These are phyloP conservation scores for Nakataea oryzae DNA, from an alignment of 2,329 filamentous ascomycete species.

Conservation along the genomic window DNA sequence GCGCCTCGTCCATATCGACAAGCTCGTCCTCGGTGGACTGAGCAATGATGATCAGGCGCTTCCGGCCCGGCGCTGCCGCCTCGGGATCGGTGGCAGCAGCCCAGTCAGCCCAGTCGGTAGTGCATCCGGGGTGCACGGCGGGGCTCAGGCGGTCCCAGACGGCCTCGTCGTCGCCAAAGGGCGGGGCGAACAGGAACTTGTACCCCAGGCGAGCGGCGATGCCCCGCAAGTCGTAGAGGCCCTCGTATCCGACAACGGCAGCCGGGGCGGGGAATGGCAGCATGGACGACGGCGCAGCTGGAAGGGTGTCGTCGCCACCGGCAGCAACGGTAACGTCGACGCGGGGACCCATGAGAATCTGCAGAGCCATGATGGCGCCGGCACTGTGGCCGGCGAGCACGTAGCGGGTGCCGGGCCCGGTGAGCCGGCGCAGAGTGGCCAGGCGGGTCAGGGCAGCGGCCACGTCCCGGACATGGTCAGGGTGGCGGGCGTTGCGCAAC, in stretches of 20 bases:
- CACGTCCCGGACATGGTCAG: constrained; percentile 51
- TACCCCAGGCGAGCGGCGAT: constrained; percentile 43
- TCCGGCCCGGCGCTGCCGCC: neutral
- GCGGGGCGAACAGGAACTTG: constrained; percentile 38
- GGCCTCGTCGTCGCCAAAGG: constrained; percentile 44
- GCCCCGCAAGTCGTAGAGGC: constrained; percentile 55
- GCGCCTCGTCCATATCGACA: constrained; percentile 47
- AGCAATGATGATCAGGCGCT: constrained; percentile 27
- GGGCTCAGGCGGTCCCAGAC: constrained; percentile 49
- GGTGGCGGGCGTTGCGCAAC: constrained; percentile 39
- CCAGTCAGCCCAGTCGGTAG: neutral
- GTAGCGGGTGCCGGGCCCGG: constrained; percentile 22
- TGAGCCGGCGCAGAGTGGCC: constrained; percentile 21
- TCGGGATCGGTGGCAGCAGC: neutral
- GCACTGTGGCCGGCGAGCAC: constrained; percentile 53
- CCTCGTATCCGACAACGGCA: constrained; percentile 50
- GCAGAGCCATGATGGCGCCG: constrained; percentile 53
- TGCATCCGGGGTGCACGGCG: constrained; percentile 21
- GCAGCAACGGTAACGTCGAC: neutral
- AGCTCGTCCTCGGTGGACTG: constrained; percentile 37
- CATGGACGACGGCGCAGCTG: neutral
- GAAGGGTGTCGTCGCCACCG: neutral
- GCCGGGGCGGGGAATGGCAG: constrained; percentile 23
- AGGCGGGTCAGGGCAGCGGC: constrained; percentile 38
- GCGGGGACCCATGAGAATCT: constrained; percentile 38